A percentile compares a stretch with the other conserved stretches of the same genome.
Evolutionary conservation across 768 basidiomycete species (phyloP).

Genomic region (Favolaschia claudopus): DNA sequence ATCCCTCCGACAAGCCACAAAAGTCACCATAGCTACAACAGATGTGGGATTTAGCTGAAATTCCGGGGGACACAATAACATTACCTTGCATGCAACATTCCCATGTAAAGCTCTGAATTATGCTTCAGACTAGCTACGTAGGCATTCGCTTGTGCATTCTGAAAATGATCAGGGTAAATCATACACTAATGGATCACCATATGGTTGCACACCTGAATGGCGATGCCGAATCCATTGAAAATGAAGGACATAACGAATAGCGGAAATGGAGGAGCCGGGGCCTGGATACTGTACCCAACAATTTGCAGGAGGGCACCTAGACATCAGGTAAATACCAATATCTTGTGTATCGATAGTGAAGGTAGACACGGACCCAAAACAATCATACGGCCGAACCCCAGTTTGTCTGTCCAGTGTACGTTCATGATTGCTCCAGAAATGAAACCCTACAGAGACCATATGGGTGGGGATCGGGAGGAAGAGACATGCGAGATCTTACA

Average conservation of each 20-base stretch:
- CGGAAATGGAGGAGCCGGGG: constrained; percentile 60
- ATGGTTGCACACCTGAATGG: constrained; percentile 46
- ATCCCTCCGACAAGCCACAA: background rate
- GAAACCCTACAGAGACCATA: constrained; percentile 47
- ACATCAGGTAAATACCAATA: background rate
- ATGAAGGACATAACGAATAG: constrained; percentile 52
- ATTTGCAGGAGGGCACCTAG: constrained; percentile 54
- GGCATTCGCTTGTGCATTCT: constrained; percentile 64
- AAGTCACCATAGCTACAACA: constrained; percentile 47
- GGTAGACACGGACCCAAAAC: constrained; percentile 25
- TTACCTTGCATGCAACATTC: constrained; percentile 52
- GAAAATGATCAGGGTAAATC: background rate
- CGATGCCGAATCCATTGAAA: constrained; percentile 58
- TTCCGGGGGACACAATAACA: background rate
- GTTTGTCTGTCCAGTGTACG: constrained; percentile 50
- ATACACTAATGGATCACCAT: background rate
- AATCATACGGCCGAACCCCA: constrained; percentile 51
- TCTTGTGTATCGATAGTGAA: background rate
- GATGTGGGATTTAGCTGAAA: background rate
- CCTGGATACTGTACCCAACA: constrained; percentile 51
- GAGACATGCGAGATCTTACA: constrained; percentile 28
- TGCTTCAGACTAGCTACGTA: constrained; percentile 57
- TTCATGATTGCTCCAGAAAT: constrained; percentile 55
- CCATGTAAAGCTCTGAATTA: constrained; percentile 56
- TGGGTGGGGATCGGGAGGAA: background rate